A percentile compares a stretch with the other conserved stretches of the same genome.
Evolutionary conservation across 129 eudicot genomes (phyloP).

Genomic region (Lactuca sativa): DNA sequence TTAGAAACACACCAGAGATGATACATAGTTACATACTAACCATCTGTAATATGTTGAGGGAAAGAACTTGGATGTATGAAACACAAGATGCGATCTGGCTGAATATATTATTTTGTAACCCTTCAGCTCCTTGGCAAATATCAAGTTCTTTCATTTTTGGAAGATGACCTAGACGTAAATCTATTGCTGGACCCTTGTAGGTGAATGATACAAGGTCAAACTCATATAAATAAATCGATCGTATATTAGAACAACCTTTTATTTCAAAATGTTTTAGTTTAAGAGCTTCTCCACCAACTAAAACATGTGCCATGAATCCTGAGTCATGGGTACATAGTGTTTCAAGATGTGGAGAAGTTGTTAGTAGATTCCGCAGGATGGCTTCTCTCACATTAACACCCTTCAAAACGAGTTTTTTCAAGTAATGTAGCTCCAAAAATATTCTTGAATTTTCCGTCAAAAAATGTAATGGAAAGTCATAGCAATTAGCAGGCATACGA

Average conservation of each 20-base stretch:
- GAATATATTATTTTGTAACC: conserved; percentile 30
- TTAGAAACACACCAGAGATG: neutral
- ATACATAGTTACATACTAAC: conserved; percentile 20
- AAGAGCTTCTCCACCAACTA: conserved; percentile 16
- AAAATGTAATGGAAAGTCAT: no score
- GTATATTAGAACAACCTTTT: conserved; percentile 15
- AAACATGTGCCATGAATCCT: conserved; percentile 18
- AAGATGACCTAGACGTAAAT: conserved; percentile 29
- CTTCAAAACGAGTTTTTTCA: conserved; percentile 32
- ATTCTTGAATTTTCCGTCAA: no score
- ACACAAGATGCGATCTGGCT: conserved; percentile 34
- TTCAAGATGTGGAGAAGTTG: conserved; percentile 30
- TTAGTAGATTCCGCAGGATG: conserved; percentile 23
- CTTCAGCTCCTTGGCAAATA: conserved; percentile 18
- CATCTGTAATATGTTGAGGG: conserved; percentile 29
- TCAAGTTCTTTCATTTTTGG: conserved; percentile 40
- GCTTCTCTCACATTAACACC: conserved; percentile 28
- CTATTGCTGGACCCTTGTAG: conserved; percentile 31
- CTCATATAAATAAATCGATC: conserved; percentile 23
- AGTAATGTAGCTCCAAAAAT: neutral
- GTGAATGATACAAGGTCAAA: conserved; percentile 38
- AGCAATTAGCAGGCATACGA: neutral
- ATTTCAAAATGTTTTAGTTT: conserved; percentile 41
- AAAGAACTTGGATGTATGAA: conserved; percentile 29
- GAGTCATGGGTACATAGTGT: conserved; percentile 26